A percentile compares a stretch with the other conserved stretches of the same genome.
Conservation (phyloP, 2,329 filamentous ascomycete species). For the Colletotrichum liriopes region DNA sequence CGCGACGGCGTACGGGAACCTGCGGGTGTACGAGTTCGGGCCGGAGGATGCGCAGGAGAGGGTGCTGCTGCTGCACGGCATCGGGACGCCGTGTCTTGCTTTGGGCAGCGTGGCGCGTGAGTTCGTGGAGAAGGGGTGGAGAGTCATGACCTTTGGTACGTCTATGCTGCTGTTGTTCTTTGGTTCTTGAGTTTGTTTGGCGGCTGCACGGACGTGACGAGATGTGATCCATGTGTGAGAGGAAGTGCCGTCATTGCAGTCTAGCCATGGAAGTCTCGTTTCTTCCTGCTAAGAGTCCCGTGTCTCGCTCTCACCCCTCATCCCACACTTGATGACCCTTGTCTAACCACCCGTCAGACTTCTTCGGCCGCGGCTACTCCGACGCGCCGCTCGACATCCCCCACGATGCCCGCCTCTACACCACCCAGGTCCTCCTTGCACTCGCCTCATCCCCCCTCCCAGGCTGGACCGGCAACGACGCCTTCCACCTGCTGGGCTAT, state of each 20-base stretch:
- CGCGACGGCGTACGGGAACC: slow-evolving; percentile 77
- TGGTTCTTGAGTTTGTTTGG: background rate
- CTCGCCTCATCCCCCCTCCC: slow-evolving; percentile 74
- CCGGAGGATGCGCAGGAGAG: slow-evolving; percentile 78
- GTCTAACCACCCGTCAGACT: slow-evolving; percentile 61
- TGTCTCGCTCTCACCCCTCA: background rate
- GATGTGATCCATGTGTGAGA: background rate
- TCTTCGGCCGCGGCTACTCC: slow-evolving; percentile 85
- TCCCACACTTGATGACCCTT: background rate
- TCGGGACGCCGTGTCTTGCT: slow-evolving; percentile 82
- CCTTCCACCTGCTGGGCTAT: slow-evolving; percentile 84
- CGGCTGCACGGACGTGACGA: background rate
- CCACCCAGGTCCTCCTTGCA: slow-evolving; percentile 75
- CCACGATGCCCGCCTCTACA: slow-evolving; percentile 77
- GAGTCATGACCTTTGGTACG: slow-evolving; percentile 85
- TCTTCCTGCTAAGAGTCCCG: background rate
- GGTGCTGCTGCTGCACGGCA: slow-evolving; percentile 84
- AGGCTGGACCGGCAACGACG: slow-evolving; percentile 66
- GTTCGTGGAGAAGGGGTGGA: slow-evolving; percentile 76
- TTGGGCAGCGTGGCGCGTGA: slow-evolving; percentile 77
- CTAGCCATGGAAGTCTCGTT: background rate
- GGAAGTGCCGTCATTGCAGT: background rate
- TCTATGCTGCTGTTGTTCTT: slow-evolving; percentile 37
- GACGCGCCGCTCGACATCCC: slow-evolving; percentile 74
- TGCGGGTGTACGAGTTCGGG: slow-evolving; percentile 87